Evolutionary conservation across 768 basidiomycete genomes (phyloP).

Genomic region (Pleurotus pulmonarius): DNA sequence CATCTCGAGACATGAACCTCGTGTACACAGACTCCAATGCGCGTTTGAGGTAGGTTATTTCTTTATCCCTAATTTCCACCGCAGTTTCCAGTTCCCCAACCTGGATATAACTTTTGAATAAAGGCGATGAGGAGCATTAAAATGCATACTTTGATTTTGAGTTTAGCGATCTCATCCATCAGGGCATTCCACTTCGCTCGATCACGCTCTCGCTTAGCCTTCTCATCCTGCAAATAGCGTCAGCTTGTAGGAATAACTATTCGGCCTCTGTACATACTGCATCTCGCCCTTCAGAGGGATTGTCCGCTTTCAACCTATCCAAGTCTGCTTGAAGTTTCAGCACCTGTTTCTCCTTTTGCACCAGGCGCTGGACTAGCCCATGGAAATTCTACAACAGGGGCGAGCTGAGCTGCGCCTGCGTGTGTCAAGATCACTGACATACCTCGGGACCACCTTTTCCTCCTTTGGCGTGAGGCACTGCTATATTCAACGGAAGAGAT

Average conservation of each 20-base stretch:
- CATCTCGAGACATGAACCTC: slow-evolving; percentile 61
- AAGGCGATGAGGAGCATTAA: too few relatives aligned
- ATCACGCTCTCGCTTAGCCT: slow-evolving; percentile 73
- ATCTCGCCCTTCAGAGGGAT: slow-evolving; percentile 54
- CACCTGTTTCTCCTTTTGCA: slow-evolving; percentile 85
- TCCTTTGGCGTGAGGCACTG: slow-evolving; percentile 33
- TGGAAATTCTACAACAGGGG: slow-evolving; percentile 47
- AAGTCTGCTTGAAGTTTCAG: slow-evolving; percentile 69
- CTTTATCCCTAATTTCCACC: slow-evolving; percentile 60
- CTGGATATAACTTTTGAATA: slow-evolving; percentile 29
- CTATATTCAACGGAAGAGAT: slow-evolving; percentile 38
- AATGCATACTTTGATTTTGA: slow-evolving; percentile 60
- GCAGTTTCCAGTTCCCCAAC: slow-evolving; percentile 46
- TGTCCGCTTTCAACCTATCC: slow-evolving; percentile 55
- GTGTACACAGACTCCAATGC: slow-evolving; percentile 87
- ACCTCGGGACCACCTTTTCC: slow-evolving; percentile 60
- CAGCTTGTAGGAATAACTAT: background rate
- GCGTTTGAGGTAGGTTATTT: slow-evolving; percentile 72
- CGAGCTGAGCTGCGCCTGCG: background rate
- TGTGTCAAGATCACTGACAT: slow-evolving; percentile 8
- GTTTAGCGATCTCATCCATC: slow-evolving; percentile 68
- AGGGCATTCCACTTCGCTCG: slow-evolving; percentile 67
- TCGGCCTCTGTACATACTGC: slow-evolving; percentile 41
- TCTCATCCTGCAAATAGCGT: slow-evolving; percentile 52
- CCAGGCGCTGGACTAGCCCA: slow-evolving; percentile 75